phyloP scores from a whole-genome alignment of 805 yeast species.

The Sungouiozyma intestinalis region DNA sequence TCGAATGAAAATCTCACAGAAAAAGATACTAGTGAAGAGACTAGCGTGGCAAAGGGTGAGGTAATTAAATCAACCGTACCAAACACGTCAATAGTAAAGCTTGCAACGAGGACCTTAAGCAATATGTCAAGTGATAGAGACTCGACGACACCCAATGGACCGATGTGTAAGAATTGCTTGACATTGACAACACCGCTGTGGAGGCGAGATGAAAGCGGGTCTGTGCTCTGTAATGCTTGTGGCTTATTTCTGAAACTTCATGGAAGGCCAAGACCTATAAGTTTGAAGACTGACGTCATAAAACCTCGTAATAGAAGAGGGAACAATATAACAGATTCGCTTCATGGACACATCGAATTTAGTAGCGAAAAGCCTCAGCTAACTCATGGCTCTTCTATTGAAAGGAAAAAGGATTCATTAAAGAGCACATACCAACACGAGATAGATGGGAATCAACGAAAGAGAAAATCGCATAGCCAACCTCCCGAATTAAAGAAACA shows the following conservation, averaged over 20 bases:
- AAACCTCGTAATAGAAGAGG: constrained; percentile 79
- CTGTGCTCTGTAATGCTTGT: constrained; percentile 89
- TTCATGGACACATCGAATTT: not conserved
- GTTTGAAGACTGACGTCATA: constrained; percentile 84
- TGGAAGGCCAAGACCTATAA: constrained; percentile 86
- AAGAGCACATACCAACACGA: not conserved
- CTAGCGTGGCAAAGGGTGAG: too few species aligned
- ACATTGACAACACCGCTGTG: constrained; percentile 91
- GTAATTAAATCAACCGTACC: too few species aligned
- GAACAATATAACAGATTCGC: constrained; percentile 3
- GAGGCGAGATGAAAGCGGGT: constrained; percentile 89
- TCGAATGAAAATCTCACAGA: too few species aligned
- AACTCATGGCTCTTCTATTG: not conserved
- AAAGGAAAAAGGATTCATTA: not conserved
- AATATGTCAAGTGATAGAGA: not conserved
- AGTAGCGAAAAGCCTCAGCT: not conserved
- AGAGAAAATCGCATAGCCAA: not conserved
- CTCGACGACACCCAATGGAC: constrained; percentile 19
- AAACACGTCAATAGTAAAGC: not conserved
- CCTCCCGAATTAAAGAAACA: not conserved
- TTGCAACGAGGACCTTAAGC: not conserved
- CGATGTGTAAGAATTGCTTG: constrained; percentile 80
- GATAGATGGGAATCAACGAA: not conserved
- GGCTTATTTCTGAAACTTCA: constrained; percentile 82
- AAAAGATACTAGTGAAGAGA: too few species aligned